A percentile compares a stretch with the other conserved stretches of the same genome.
Conservation (phyloP, 2,329 filamentous ascomycete species). For the Ceratocystiopsis minuta region DNA sequence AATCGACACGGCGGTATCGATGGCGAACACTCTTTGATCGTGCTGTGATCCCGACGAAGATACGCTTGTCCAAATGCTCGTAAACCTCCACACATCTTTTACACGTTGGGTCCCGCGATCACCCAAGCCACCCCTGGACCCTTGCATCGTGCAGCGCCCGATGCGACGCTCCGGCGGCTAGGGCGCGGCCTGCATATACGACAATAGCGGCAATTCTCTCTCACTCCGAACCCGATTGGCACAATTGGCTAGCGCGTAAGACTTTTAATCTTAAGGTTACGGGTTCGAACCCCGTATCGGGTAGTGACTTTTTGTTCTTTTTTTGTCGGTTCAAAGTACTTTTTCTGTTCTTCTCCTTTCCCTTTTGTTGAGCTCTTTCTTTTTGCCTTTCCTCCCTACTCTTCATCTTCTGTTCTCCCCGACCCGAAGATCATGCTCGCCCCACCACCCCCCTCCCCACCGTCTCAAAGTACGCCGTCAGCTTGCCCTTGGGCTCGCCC, state of each 20-base stretch:
- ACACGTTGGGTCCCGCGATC: no score
- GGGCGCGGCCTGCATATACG: neutral
- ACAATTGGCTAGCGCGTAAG: neutral
- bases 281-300: neutral
- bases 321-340: neutral
- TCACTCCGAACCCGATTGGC: neutral
- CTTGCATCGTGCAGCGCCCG: no score
- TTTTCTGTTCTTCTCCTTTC: neutral
- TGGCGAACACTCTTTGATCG: no score
- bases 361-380: neutral
- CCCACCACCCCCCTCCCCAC: neutral
- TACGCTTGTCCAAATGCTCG: no score
- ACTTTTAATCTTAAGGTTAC: neutral
- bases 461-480: constrained; percentile 2
- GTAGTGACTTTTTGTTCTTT: neutral
- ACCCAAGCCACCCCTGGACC: no score
- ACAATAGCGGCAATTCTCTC: neutral
- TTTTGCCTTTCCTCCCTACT: neutral
- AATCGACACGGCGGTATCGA: no score
- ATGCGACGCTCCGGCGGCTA: no score
- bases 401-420: no score
- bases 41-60: no score
- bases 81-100: no score
- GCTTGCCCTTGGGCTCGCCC: constrained; percentile 1
- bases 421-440: no score